These are phyloP conservation scores for Ascochyta rabiei DNA, from an alignment of 2,329 filamentous ascomycete species.

Conservation along the genomic window DNA sequence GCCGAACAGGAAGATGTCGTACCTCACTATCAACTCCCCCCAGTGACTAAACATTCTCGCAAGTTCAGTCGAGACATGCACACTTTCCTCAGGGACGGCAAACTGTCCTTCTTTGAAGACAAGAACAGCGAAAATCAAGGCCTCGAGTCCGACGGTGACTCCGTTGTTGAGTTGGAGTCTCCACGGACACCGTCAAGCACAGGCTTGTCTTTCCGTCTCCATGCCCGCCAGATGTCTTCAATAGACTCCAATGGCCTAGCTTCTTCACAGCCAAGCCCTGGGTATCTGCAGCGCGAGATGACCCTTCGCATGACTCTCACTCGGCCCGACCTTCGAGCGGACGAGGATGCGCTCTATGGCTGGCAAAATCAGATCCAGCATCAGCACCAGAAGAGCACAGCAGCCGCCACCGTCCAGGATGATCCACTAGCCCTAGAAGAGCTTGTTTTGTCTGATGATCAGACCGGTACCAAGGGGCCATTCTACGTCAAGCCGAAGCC, in stretches of 20 bases:
- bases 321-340: conserved; percentile 79
- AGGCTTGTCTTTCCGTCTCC: conserved; percentile 41
- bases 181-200: conserved; percentile 47
- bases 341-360: conserved; percentile 74
- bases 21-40: conserved; percentile 40
- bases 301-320: conserved; percentile 96
- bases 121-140: conserved; percentile 36
- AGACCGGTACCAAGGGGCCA: conserved; percentile 53
- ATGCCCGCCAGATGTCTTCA: conserved; percentile 40
- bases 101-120: conserved; percentile 50
- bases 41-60: conserved; percentile 46
- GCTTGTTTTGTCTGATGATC: conserved; percentile 56
- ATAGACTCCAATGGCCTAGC: conserved; percentile 39
- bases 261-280: conserved; percentile 27
- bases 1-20: conserved; percentile 25
- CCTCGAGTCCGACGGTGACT: conserved; percentile 43
- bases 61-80: conserved; percentile 59
- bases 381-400: conserved; percentile 7
- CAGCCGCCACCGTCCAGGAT: conserved; percentile 41
- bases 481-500: conserved; percentile 52
- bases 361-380: conserved; percentile 57
- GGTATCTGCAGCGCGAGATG: conserved; percentile 75
- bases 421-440: conserved; percentile 63
- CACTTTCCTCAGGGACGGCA: conserved; percentile 66
- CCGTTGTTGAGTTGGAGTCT: conserved; percentile 42